Evolutionary conservation across 441 rosid genomes (phyloP), one percentile per base, ranked within the genome.

Genomic region (Pelargonium australe): DNA sequence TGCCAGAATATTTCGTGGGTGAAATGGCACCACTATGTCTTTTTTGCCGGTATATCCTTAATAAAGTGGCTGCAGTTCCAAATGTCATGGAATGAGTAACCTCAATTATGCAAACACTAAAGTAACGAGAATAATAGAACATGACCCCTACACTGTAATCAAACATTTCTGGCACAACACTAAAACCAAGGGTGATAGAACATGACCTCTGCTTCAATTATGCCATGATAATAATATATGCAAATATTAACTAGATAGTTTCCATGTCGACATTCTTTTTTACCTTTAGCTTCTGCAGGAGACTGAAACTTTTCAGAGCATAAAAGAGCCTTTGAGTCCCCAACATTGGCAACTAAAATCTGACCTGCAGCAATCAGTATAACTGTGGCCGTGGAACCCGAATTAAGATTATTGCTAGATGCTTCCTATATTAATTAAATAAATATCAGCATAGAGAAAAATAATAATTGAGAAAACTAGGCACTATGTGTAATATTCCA

Each of bases 301-400:
- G 93, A 85, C 80, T 80, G 90, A 77, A 86, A 85, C 10, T 80
- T 84, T 82, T 91, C 90, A 25, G 97, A 89, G 82, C 98, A 93
- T 69, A 93, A 73, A 77, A 91, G 78, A 53, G 98, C 98, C 83
- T 93, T 93, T 34, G 98, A 93, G 74, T 93, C 98, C 65, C 98
- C 98, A 72, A 93, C 71, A 71, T 87, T 93, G 70, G 96, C 97
- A 69, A 85, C 98, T 84, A 93, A 79, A 70, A 91, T 76, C 67
- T 84, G 91, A 69, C 87, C 95, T 73, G 89, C 92, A 51, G 86
- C 98, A n/a, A 86, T 81, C 49, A 93, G 80, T 69, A 85, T 84
- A 75, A 93, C 75, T 57, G 97, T 84, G 58, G 98, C 97, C 0
- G 97, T 93, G 63, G 98, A 86, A 67, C 98, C 98, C 10, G 98